A percentile compares a stretch with the other conserved stretches of the same genome.
Conservation (phyloP, 1,139 yeast genomes). For the Geotrichum restrictum region DNA sequence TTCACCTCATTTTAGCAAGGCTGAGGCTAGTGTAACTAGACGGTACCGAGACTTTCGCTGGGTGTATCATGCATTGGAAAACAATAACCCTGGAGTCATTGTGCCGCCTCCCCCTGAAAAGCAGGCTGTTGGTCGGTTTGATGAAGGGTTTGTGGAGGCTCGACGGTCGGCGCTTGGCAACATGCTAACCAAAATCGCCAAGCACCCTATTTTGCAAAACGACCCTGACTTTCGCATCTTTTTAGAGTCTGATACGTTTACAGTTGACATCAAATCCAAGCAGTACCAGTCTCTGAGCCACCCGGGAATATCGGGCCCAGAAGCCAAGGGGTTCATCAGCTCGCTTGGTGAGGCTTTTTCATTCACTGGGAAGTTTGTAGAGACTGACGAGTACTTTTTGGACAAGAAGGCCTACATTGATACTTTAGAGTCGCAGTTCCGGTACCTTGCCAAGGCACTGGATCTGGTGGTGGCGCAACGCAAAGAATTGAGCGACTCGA, state of each 20-base stretch:
- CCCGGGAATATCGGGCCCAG: constrained; percentile 13
- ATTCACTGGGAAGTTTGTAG: constrained; percentile 56
- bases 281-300: constrained; percentile 15
- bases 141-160: constrained; percentile 81
- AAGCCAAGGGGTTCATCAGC: constrained; percentile 52
- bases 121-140: constrained; percentile 85
- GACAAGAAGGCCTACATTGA: constrained; percentile 69
- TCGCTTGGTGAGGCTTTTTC: constrained; percentile 54
- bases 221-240: constrained; percentile 79
- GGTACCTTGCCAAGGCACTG: constrained; percentile 63
- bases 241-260: constrained; percentile 68
- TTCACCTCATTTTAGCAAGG: constrained; percentile 40
- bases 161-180: constrained; percentile 79
- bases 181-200: constrained; percentile 71
- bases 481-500: constrained; percentile 61
- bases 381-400: constrained; percentile 73
- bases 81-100: constrained; percentile 82
- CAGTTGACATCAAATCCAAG: constrained; percentile 44
- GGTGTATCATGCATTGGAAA: constrained; percentile 84
- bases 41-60: constrained; percentile 80
- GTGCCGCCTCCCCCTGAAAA: constrained; percentile 98
- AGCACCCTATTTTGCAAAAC: constrained; percentile 52
- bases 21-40: constrained; percentile 56
- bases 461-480: constrained; percentile 75
- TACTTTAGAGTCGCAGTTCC: constrained; percentile 67